A percentile compares a stretch with the other conserved stretches of the same genome.
phyloP scores from a whole-genome alignment of 768 basidiomycete genomes.

The Megacollybia marginata region DNA sequence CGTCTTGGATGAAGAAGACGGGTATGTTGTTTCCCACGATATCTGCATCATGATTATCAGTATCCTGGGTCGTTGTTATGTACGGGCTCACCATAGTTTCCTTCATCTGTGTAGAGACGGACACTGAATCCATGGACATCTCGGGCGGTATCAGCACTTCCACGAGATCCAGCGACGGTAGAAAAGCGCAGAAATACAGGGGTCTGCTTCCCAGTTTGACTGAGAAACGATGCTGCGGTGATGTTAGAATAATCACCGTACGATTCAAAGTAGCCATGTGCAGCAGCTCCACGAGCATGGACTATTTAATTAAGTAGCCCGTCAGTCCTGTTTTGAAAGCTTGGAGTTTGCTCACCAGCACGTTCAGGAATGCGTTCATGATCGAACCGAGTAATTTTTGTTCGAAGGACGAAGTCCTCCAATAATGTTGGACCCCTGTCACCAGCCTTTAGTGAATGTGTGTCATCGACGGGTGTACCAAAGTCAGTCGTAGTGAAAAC shows the following conservation, averaged over 20 bases:
- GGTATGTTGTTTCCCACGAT: neutral
- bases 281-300: slow-evolving; percentile 1
- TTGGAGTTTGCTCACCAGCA: neutral
- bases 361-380: slow-evolving; percentile 1
- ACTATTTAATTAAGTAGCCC: neutral
- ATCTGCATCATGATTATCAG: neutral
- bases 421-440: slow-evolving; percentile 9
- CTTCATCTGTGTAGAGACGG: neutral
- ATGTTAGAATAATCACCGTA: neutral
- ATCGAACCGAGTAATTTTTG: slow-evolving; percentile 1
- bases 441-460: neutral
- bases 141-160: neutral
- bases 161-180: neutral
- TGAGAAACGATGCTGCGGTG: neutral
- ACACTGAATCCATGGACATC: neutral
- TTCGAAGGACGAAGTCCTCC: neutral
- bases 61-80: slow-evolving; percentile 6
- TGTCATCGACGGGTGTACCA: neutral
- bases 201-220: neutral
- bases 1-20: neutral
- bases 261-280: neutral
- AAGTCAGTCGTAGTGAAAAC: neutral
- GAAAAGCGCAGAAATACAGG: neutral
- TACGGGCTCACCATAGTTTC: neutral
- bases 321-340: neutral